A percentile compares a stretch with the other conserved stretches of the same genome.
Evolutionary conservation across 1,284 basidiomycete species (phyloP).

Genomic region (Paramarasmius palmivorus): DNA sequence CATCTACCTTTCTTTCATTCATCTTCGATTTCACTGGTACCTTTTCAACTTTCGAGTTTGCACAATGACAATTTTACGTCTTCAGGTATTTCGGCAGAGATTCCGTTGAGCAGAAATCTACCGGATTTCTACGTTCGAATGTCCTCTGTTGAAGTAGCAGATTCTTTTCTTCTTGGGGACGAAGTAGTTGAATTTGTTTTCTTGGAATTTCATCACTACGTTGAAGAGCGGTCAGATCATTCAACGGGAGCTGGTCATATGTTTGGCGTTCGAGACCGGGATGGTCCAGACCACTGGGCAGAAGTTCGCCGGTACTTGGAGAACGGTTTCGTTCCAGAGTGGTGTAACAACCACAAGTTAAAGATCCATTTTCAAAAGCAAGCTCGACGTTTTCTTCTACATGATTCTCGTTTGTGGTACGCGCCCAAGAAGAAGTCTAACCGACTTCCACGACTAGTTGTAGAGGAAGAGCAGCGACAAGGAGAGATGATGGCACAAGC

Average conservation of each 20-base stretch:
- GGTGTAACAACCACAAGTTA: background rate
- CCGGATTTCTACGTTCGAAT: background rate
- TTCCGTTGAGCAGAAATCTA: too few relatives aligned
- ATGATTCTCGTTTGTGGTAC: slow-evolving; percentile 17
- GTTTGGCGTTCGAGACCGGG: slow-evolving; percentile 12
- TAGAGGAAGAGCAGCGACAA: slow-evolving; percentile 12
- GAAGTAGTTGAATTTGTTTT: background rate
- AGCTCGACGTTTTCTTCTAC: slow-evolving; percentile 18
- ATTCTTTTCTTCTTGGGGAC: slow-evolving; percentile 7
- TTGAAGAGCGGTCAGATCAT: background rate
- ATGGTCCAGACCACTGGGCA: slow-evolving; percentile 12
- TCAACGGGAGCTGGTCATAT: background rate
- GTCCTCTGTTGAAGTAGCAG: background rate
- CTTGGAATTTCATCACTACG: background rate
- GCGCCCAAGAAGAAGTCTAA: slow-evolving; percentile 9
- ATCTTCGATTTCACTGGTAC: too few relatives aligned
- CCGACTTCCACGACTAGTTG: slow-evolving; percentile 17
- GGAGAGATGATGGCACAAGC: slow-evolving; percentile 20
- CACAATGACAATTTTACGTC: too few relatives aligned
- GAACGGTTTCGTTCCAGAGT: slow-evolving; percentile 7
- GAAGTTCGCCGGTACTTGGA: slow-evolving; percentile 15
- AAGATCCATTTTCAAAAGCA: slow-evolving; percentile 16
- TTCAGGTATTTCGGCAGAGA: too few relatives aligned
- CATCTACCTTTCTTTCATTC: too few relatives aligned
- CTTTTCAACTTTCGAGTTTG: too few relatives aligned